Evolutionary conservation across 1,284 basidiomycete genomes (phyloP).

Genomic region (Calocybe gambosa): DNA sequence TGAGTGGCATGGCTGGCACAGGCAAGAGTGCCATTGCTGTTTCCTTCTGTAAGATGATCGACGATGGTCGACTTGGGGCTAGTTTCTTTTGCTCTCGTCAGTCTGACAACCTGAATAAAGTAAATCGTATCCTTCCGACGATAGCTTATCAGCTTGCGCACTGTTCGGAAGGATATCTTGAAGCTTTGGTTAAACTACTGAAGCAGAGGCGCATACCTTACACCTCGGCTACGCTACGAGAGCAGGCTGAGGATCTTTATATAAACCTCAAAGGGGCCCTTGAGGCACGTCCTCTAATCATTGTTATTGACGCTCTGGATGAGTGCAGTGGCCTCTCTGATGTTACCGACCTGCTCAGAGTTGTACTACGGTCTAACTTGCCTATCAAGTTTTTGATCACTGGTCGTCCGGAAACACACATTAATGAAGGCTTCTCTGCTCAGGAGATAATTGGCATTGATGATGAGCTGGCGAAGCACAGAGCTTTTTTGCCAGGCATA

Average conservation of each 20-base stretch:
- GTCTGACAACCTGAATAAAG: constrained; percentile 6
- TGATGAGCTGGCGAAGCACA: not conserved
- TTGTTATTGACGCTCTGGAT: constrained; percentile 17
- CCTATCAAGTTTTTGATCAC: constrained; percentile 12
- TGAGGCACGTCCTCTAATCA: constrained; percentile 1
- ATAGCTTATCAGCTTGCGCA: constrained; percentile 14
- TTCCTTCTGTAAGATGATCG: constrained; percentile 11
- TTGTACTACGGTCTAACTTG: not conserved
- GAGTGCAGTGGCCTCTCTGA: constrained; percentile 14
- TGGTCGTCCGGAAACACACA: constrained; percentile 7
- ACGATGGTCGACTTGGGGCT: constrained; percentile 9
- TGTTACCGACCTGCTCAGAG: constrained; percentile 7
- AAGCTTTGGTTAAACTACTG: constrained; percentile 6
- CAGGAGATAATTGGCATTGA: not conserved
- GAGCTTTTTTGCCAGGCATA: not conserved
- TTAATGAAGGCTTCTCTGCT: constrained; percentile 9
- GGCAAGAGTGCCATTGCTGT: constrained; percentile 20
- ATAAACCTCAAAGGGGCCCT: constrained; percentile 2
- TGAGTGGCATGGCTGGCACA: constrained; percentile 17
- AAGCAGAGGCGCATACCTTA: not conserved
- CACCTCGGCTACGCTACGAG: constrained; percentile 1
- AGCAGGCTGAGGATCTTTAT: constrained; percentile 5
- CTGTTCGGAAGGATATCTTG: constrained; percentile 3
- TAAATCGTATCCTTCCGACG: constrained; percentile 15
- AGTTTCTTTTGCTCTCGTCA: constrained; percentile 18